Conservation (phyloP, 306 rosid genomes). For the Myrica gale region DNA sequence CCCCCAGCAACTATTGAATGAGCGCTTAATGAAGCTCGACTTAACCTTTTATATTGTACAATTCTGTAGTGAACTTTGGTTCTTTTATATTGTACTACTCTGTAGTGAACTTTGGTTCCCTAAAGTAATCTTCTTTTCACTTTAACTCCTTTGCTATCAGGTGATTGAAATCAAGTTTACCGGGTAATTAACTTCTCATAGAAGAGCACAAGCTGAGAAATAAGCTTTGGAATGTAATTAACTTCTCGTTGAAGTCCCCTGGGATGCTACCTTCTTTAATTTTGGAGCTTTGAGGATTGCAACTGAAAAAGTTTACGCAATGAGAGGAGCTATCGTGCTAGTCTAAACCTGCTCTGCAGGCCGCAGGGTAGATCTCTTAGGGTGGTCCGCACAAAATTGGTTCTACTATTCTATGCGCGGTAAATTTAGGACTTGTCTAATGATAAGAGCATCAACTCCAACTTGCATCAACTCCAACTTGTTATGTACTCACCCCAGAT, state of each 20-base stretch:
- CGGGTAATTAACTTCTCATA: neutral
- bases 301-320: too few relatives aligned
- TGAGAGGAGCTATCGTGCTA: too few relatives aligned
- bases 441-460: too few relatives aligned
- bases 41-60: neutral
- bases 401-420: too few relatives aligned
- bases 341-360: too few relatives aligned
- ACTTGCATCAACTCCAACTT: too few relatives aligned
- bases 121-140: neutral
- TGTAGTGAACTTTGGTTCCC: neutral
- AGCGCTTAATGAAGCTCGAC: constrained; percentile 4
- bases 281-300: too few relatives aligned
- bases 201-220: neutral
- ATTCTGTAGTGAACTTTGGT: neutral
- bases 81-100: neutral
- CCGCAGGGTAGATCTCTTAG: too few relatives aligned
- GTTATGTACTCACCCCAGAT: neutral
- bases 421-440: too few relatives aligned
- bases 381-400: too few relatives aligned
- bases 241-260: neutral
- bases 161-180: neutral
- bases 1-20: constrained; percentile 13
- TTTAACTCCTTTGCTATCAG: neutral
- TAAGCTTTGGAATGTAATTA: neutral
- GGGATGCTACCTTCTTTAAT: too few relatives aligned